phyloP scores from a whole-genome alignment of 208 protist genomes.

The Polymyxa betae region DNA sequence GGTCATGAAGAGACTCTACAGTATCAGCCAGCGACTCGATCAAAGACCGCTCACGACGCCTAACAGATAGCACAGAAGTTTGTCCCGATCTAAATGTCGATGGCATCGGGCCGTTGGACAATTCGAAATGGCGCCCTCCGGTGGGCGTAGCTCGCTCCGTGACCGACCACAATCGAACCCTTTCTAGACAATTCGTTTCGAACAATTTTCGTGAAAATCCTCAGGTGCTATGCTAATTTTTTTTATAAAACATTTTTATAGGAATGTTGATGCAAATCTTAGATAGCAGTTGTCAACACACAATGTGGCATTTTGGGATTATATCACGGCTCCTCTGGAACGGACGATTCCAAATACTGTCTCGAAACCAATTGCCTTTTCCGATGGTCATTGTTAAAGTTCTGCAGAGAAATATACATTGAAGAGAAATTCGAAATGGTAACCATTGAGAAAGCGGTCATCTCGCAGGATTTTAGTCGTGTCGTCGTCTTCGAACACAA shows the following conservation, averaged over 20 bases:
- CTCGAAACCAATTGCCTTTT: too few relatives aligned
- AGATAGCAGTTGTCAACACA: too few relatives aligned
- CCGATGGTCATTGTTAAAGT: too few relatives aligned
- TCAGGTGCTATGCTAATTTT: not conserved
- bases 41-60: not conserved
- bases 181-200: not conserved
- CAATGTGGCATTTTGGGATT: too few relatives aligned
- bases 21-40: not conserved
- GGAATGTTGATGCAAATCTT: too few relatives aligned
- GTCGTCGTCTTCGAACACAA: not conserved
- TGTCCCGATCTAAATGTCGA: not conserved
- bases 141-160: not conserved
- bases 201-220: not conserved
- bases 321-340: too few relatives aligned
- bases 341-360: too few relatives aligned
- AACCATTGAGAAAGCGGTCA: not conserved
- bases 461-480: not conserved
- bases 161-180: not conserved
- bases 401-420: not conserved
- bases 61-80: not conserved
- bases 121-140: not conserved
- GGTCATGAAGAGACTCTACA: not conserved
- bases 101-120: not conserved
- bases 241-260: not conserved
- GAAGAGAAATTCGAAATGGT: not conserved